Base-by-base conservation (phyloP, 352 stramenopile genomes). In the Blastocystis sp. region DNA sequence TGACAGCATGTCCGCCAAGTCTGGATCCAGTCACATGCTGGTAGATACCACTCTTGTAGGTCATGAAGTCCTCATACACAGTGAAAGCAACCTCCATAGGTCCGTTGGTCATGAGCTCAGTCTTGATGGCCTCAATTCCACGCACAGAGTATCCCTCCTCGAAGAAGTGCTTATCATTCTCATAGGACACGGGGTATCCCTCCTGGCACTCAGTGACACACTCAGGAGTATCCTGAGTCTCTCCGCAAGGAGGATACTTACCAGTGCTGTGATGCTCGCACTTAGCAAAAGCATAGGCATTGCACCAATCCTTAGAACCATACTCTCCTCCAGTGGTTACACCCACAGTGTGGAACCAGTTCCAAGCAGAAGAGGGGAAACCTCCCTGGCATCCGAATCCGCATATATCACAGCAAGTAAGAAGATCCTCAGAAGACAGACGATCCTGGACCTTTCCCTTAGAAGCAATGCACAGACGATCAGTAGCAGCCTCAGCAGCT, bases 361-460 rank as follows among this genome's bases (percentile, higher is more conserved):
- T 42, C 90, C 90, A 92, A n/a, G 90, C 90, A 59, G 69, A 61
- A 12, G 77, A 27, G 37, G 90, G 90, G 35, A 90, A 89, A 37
- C 90, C 90, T 46, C 90, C 90, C 66, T 92, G 90, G 89, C 90
- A 92, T 16, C 90, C 90, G 37, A 91, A 90, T 21, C 90, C 90
- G 59, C 90, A 92, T 24, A 3, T 19, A 14, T 61, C 65, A 81
- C 90, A 92, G 89, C 90, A 92, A 59, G 88, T 73, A 11, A 89
- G 73, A 9, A 89, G 90, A 86, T 92, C 90, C 59, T 91, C 86
- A 46, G 89, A 75, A 51, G 89, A 91, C 5, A 92, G 83, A 67
- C 65, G 51, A 14, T 91, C 43, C 42, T 85, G 77, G 11, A 49
- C 88, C 29, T 67, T 67, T 63, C 69, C 42, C 21, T 88, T 88